phyloP scores from a whole-genome alignment of 495 filamentous ascomycete genomes.

The Amorphotheca resinae region DNA sequence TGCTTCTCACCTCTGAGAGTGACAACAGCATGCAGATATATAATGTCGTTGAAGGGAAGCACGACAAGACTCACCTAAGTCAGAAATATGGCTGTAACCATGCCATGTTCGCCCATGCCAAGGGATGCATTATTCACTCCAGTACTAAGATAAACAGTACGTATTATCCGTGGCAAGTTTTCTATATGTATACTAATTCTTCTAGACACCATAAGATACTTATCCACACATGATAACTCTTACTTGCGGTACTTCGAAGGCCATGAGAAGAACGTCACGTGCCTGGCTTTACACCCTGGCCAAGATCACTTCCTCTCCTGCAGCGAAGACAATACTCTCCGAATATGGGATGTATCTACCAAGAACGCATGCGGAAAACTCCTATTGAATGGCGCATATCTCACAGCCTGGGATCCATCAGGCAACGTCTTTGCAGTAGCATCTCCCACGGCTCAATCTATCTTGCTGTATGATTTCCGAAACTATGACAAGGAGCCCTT shows the following conservation, averaged over 20 bases:
- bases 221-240: constrained; percentile 86
- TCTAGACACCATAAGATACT: constrained; percentile 72
- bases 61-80: constrained; percentile 69
- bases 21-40: constrained; percentile 94
- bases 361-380: constrained; percentile 65
- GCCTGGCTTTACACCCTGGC: constrained; percentile 57
- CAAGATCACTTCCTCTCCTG: constrained; percentile 86
- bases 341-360: constrained; percentile 71
- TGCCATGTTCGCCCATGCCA: constrained; percentile 85
- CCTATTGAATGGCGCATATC: constrained; percentile 60
- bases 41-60: constrained; percentile 78
- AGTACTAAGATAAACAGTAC: constrained; percentile 84
- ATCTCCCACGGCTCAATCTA: constrained; percentile 56
- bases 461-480: constrained; percentile 85
- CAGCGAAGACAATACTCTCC: constrained; percentile 74
- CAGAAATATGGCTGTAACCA: constrained; percentile 94
- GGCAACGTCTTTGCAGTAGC: constrained; percentile 86
- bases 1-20: constrained; percentile 70
- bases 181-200: constrained; percentile 11
- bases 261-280: constrained; percentile 73
- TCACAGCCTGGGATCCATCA: constrained; percentile 78
- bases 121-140: constrained; percentile 80
- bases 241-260: constrained; percentile 93
- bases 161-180: constrained; percentile 1
- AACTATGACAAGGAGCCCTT: constrained; percentile 90